Evolutionary conservation across 2,329 filamentous ascomycete species (phyloP).

Genomic region (Aspergillus thermomutatus): DNA sequence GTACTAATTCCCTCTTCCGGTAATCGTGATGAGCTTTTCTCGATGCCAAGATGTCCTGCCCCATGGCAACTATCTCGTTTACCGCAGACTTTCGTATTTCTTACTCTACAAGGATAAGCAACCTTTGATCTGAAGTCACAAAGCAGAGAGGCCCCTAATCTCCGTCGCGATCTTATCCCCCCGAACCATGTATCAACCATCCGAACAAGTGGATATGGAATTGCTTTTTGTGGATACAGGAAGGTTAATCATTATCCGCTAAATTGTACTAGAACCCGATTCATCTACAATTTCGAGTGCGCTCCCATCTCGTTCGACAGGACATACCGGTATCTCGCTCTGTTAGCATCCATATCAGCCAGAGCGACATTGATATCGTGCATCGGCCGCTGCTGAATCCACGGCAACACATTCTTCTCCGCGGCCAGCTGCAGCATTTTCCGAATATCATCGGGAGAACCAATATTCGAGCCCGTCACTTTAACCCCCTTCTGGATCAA

Average conservation of each 20-base stretch:
- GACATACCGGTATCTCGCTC: conserved; percentile 47
- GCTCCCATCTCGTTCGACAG: conserved; percentile 36
- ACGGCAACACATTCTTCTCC: conserved; percentile 41
- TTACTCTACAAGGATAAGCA: not conserved
- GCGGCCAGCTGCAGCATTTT: conserved; percentile 44
- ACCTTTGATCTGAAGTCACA: not conserved
- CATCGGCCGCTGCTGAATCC: conserved; percentile 43
- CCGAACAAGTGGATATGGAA: not conserved
- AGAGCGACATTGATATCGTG: conserved; percentile 42
- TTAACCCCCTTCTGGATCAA: conserved; percentile 57
- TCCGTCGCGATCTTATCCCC: too few relatives aligned
- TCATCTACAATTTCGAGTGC: conserved; percentile 27
- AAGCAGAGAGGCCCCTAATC: too few relatives aligned
- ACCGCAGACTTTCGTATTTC: not conserved
- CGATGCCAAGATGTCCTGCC: not conserved
- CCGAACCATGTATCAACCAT: too few relatives aligned
- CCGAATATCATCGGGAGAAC: conserved; percentile 41
- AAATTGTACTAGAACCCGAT: not conserved
- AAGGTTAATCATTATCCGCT: too few relatives aligned
- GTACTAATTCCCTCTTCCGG: conserved; percentile 15
- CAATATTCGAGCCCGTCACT: conserved; percentile 49
- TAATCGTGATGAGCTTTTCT: not conserved
- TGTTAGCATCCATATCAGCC: conserved; percentile 44
- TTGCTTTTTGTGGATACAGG: too few relatives aligned
- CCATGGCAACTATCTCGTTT: not conserved